phyloP scores from a whole-genome alignment of 2,329 filamentous ascomycete species.

The Pyrenochaeta sp. region DNA sequence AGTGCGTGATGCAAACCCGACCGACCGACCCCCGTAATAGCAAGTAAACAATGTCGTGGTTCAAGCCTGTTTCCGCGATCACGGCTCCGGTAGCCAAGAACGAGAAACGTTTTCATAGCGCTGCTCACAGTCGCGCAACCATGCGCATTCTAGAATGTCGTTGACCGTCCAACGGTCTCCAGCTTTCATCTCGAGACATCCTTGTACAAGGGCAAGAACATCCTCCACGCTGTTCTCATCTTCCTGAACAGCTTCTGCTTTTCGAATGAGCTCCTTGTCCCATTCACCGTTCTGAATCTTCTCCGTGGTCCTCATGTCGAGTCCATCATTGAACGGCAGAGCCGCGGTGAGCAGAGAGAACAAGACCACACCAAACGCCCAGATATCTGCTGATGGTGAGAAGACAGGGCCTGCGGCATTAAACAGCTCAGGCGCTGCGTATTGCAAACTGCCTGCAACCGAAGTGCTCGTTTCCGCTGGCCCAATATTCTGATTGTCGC shows the following conservation, averaged over 20 bases:
- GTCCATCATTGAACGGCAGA: constrained; percentile 68
- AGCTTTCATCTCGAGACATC: constrained; percentile 66
- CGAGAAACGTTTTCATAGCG: constrained; percentile 36
- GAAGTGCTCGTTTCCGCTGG: constrained; percentile 64
- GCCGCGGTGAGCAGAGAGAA: constrained; percentile 67
- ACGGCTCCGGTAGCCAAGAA: constrained; percentile 38
- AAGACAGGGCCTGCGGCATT: constrained; percentile 50
- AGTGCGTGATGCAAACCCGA: constrained; percentile 10
- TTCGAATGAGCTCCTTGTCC: constrained; percentile 60
- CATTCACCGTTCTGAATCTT: constrained; percentile 68
- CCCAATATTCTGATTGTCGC: constrained; percentile 55
- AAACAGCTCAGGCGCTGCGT: constrained; percentile 60
- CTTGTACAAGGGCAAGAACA: constrained; percentile 64
- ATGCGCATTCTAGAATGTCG: constrained; percentile 62
- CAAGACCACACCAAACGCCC: constrained; percentile 71
- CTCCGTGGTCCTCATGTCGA: constrained; percentile 65
- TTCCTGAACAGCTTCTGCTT: constrained; percentile 49
- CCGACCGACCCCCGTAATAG: constrained; percentile 8
- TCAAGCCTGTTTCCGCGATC: no score
- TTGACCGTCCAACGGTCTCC: constrained; percentile 64
- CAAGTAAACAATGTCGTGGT: no score
- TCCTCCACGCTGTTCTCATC: constrained; percentile 51
- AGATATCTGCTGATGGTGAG: constrained; percentile 68
- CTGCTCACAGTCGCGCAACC: constrained; percentile 55
- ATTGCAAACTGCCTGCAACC: constrained; percentile 67